Percentiles rank a stretch among this genome's conserved stretches.
These are phyloP conservation scores for Lipomyces orientalis DNA, from an alignment of 805 yeast species.

Conservation along the genomic window DNA sequence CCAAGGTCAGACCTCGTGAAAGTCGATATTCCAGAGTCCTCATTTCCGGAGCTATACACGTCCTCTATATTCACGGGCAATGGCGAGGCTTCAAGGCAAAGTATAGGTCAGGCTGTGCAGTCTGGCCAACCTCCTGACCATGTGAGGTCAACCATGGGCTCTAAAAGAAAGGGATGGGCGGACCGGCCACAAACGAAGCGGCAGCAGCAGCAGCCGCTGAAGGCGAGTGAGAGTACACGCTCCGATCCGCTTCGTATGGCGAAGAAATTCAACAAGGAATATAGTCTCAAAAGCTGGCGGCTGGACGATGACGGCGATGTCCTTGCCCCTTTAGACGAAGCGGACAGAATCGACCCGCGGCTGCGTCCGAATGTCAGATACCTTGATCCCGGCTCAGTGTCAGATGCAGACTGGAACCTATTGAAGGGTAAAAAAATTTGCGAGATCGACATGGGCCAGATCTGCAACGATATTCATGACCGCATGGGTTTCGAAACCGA, in stretches of 20 bases:
- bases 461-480: background rate
- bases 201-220: background rate
- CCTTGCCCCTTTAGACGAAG: background rate
- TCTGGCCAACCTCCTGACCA: background rate
- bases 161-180: background rate
- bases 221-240: background rate
- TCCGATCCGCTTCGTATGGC: slow-evolving; percentile 4
- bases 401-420: background rate
- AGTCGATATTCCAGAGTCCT: slow-evolving; percentile 19
- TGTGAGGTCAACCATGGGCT: background rate
- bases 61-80: slow-evolving; percentile 9
- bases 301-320: background rate
- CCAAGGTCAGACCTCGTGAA: background rate
- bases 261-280: slow-evolving; percentile 3
- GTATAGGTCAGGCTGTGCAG: background rate
- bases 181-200: background rate
- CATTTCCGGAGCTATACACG: slow-evolving; percentile 18
- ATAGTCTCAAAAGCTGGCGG: slow-evolving; percentile 4
- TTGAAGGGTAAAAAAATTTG: background rate
- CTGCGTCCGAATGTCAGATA: background rate
- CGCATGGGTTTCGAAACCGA: slow-evolving; percentile 1
- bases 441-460: background rate
- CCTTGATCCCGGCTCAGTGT: background rate
- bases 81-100: background rate
- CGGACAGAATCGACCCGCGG: background rate